These are phyloP conservation scores for Fraxinus albicans DNA, from an alignment of 305 asterid genomes.

Conservation along the genomic window DNA sequence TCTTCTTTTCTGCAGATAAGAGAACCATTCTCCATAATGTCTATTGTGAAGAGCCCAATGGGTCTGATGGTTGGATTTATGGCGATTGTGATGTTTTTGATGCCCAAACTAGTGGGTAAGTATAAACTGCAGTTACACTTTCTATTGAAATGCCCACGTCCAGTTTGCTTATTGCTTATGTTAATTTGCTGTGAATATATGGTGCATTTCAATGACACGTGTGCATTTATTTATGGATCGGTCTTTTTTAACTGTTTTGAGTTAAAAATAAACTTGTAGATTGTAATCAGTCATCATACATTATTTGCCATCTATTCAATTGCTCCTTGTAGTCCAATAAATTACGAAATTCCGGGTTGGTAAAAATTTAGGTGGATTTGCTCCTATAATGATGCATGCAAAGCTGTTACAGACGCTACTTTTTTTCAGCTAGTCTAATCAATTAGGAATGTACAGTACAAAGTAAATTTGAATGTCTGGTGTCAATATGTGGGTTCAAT, in stretches of 20 bases:
- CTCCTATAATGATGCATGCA: not conserved
- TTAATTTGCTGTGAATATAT: not conserved
- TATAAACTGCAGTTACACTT: constrained; percentile 4
- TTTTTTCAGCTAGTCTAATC: not conserved
- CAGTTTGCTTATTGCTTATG: not conserved
- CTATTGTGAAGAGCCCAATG: constrained; percentile 90
- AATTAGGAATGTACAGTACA: not conserved
- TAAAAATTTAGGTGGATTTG: not conserved
- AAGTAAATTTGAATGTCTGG: not conserved
- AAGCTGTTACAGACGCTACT: not conserved
- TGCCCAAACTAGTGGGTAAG: constrained; percentile 98
- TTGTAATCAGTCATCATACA: not conserved
- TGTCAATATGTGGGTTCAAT: not conserved
- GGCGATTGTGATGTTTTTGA: constrained; percentile 85
- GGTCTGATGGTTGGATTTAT: constrained; percentile 96
- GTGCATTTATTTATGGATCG: not conserved
- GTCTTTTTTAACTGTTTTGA: constrained; percentile 2
- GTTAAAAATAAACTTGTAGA: not conserved
- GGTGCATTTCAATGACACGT: not conserved
- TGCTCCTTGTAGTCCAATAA: not conserved
- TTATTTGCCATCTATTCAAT: not conserved
- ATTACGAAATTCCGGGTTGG: not conserved
- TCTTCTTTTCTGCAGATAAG: constrained; percentile 54
- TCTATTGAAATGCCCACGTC: constrained; percentile 13
- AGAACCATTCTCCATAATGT: constrained; percentile 78